Evolutionary conservation across 192 early-diverging fungal genomes (phyloP).

Genomic region (Funneliformis mosseae): DNA sequence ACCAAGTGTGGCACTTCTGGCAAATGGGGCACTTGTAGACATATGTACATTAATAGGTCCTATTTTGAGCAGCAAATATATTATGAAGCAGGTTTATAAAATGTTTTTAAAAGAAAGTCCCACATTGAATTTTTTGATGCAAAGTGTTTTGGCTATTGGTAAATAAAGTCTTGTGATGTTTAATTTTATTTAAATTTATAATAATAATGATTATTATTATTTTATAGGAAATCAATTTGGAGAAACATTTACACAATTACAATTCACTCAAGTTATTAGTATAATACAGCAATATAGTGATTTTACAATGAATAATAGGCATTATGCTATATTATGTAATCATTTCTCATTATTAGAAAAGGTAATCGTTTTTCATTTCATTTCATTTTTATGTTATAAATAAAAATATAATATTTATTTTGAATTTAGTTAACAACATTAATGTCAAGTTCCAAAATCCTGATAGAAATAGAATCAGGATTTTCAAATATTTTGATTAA

Average conservation of each 20-base stretch:
- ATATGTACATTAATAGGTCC: conserved; percentile 58
- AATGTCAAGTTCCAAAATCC: conserved; percentile 38
- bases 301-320: neutral
- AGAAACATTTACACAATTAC: conserved; percentile 58
- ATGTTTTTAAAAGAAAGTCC: conserved; percentile 50
- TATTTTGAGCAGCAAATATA: conserved; percentile 58
- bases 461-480: conserved; percentile 48
- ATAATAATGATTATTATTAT: neutral
- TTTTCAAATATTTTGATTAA: conserved; percentile 43
- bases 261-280: conserved; percentile 55
- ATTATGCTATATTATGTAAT: conserved; percentile 33
- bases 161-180: conserved; percentile 20
- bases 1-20: conserved; percentile 41
- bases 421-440: conserved; percentile 34
- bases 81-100: conserved; percentile 58
- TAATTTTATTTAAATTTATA: neutral
- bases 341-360: conserved; percentile 41
- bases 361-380: neutral
- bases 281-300: conserved; percentile 42
- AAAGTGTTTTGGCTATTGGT: conserved; percentile 48
- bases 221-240: conserved; percentile 50
- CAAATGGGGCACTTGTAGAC: conserved; percentile 51
- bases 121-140: conserved; percentile 40
- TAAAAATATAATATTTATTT: neutral
- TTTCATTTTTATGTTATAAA: neutral